These are phyloP conservation scores for Auricularia sp. DNA, from an alignment of 768 basidiomycete genomes.

Conservation along the genomic window DNA sequence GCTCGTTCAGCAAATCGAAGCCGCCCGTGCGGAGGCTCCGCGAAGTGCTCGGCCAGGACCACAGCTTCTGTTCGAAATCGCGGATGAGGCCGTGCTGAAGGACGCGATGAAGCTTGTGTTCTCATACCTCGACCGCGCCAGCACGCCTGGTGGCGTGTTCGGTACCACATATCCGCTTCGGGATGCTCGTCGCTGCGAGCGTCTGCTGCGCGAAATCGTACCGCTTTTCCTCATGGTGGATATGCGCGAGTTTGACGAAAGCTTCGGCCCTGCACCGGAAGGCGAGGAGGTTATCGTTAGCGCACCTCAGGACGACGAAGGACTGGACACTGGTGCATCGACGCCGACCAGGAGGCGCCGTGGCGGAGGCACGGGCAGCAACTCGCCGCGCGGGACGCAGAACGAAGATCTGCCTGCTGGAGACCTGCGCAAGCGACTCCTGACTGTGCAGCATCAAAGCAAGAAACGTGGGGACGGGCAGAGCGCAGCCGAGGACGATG, in stretches of 20 bases:
- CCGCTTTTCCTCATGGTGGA: constrained; percentile 74
- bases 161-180: not conserved
- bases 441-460: constrained; percentile 42
- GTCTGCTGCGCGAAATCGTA: constrained; percentile 65
- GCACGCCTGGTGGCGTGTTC: constrained; percentile 28
- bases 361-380: constrained; percentile 19
- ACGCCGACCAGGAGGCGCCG: constrained; percentile 31
- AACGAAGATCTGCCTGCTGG: constrained; percentile 29
- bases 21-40: constrained; percentile 74
- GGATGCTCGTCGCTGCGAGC: constrained; percentile 78
- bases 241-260: constrained; percentile 55
- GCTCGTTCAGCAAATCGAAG: constrained; percentile 78
- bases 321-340: constrained; percentile 21
- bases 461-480: constrained; percentile 23
- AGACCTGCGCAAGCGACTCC: constrained; percentile 66
- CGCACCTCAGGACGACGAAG: constrained; percentile 35
- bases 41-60: constrained; percentile 53
- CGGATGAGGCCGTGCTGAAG: constrained; percentile 53
- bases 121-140: constrained; percentile 82
- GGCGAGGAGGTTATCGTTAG: constrained; percentile 38
- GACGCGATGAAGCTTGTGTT: constrained; percentile 84
- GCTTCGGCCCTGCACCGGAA: constrained; percentile 45
- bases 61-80: not conserved
- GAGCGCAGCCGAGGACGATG: not conserved
- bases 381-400: constrained; percentile 13